Evolutionary conservation across 2,329 filamentous ascomycete species (phyloP), one percentile per base, ranked within the genome.

Genomic region (Botryotinia narcissicola): DNA sequence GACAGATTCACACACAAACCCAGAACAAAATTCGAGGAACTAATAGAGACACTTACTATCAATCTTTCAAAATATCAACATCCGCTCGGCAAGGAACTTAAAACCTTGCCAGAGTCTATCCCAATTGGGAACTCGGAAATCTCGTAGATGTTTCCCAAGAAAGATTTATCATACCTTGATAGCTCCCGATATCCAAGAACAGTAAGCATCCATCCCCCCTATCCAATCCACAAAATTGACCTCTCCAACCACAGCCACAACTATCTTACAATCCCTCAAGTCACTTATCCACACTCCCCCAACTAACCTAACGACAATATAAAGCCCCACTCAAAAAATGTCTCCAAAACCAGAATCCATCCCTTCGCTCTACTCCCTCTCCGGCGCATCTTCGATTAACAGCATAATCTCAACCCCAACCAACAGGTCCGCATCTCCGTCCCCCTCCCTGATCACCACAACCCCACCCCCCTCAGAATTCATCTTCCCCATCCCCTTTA

Each of bases 171-270:
- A 3, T 16, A 29, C 51, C 1, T 1, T 16, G 7, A 18, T 4
- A 57, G 0, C 14, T 57, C 3, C 51, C 0, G 3, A 29, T 1
- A 18, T 57, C 14, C 4, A 3, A 29, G 0, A 18, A 29, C 6
- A 57, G 14, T 18, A 18, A 57, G 51, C 1, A 29, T 51, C 10
- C 25, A 14, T 51, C 10, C 22, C 12, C 25, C 10, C 4, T 4
- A 0, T 25, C 4, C 4, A 3, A 16, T n/a, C 51, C 2, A 16
- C 51, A 29, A 35, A 35, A 5, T 35, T 7, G 35, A 4, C 35
- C 35, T 35, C 35, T 35, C 35, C 35, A 35, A 35, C 35, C 35
- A 35, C 5, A 35, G 4, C 3, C 3, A 51, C 3, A 10, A 35
- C 32, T 35, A 35, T 35, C 32, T 35, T 35, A 35, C 32, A 35